These are phyloP conservation scores for Torulaspora delbrueckii DNA, from an alignment of 805 yeast genomes.

Conservation along the genomic window DNA sequence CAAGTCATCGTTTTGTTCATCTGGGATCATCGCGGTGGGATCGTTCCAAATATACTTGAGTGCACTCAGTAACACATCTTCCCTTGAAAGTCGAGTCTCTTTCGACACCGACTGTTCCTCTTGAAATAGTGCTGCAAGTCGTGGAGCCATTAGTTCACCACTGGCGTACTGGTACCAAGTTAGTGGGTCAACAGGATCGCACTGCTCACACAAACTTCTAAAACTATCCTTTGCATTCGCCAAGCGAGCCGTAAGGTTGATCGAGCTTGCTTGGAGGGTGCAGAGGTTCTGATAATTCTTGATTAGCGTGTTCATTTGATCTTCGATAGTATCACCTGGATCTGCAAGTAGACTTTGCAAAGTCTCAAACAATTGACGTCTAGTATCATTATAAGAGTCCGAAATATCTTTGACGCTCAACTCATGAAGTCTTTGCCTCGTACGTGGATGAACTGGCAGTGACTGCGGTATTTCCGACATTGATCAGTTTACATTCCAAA, in stretches of 20 bases:
- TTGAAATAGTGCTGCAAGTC: conserved; percentile 11
- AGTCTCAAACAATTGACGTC: conserved; percentile 18
- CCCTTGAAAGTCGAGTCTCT: background rate
- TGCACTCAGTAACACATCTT: conserved; percentile 35
- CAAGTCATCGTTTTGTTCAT: conserved; percentile 44
- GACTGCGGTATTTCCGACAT: conserved; percentile 7
- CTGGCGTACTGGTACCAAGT: conserved; percentile 23
- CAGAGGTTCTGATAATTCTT: conserved; percentile 3
- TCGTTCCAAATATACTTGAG: conserved; percentile 47
- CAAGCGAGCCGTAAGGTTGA: conserved; percentile 4
- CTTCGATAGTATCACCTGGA: conserved; percentile 7
- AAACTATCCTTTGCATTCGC: conserved; percentile 14
- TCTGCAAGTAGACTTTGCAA: conserved; percentile 17
- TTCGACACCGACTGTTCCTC: background rate
- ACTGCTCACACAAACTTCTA: conserved; percentile 12
- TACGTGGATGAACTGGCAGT: conserved; percentile 23
- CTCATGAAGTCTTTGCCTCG: conserved; percentile 15
- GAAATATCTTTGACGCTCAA: conserved; percentile 15
- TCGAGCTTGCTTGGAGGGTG: conserved; percentile 4
- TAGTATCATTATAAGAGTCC: conserved; percentile 10
- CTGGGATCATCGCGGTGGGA: conserved; percentile 62
- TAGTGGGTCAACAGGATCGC: conserved; percentile 16
- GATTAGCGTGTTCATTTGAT: conserved; percentile 2
- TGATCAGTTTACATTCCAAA: background rate
- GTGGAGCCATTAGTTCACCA: conserved; percentile 16